Percentiles rank a stretch among this genome's conserved stretches.
These are phyloP conservation scores for Magnaporthiopsis incrustans DNA, from an alignment of 2,329 filamentous ascomycete species.

Conservation along the genomic window DNA sequence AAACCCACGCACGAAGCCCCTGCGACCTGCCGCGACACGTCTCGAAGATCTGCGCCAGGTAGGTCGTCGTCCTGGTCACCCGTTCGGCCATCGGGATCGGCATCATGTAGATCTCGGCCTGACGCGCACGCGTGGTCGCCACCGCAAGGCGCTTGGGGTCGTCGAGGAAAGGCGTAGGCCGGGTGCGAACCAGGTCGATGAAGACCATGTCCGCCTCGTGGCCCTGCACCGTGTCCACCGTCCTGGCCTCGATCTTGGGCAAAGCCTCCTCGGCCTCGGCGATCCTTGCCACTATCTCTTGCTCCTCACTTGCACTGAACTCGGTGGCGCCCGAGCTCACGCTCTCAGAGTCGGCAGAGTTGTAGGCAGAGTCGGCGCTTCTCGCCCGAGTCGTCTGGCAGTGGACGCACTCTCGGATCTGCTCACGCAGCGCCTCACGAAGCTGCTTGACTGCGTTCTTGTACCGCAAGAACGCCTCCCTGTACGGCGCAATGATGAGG, in stretches of 20 bases:
- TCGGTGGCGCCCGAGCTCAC: background rate
- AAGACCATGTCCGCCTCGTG: constrained; percentile 40
- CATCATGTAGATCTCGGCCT: constrained; percentile 39
- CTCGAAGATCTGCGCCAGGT: background rate
- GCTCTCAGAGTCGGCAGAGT: background rate
- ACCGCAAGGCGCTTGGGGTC: constrained; percentile 37
- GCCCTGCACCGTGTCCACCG: constrained; percentile 37
- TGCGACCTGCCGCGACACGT: background rate
- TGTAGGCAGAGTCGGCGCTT: background rate
- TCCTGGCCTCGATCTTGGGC: constrained; percentile 27
- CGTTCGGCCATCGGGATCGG: constrained; percentile 23
- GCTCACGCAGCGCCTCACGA: background rate
- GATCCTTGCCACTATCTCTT: background rate
- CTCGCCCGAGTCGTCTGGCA: too few species aligned
- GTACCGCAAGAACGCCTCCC: constrained; percentile 28
- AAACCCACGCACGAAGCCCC: background rate
- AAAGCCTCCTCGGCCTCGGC: constrained; percentile 14
- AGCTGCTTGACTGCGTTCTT: constrained; percentile 15
- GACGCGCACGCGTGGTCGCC: constrained; percentile 33
- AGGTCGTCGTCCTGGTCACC: background rate
- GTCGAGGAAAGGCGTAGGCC: constrained; percentile 31
- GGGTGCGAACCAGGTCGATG: constrained; percentile 36
- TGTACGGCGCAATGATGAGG: constrained; percentile 38
- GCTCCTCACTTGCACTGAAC: background rate
- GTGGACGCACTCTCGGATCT: background rate